Base-by-base conservation (phyloP, 768 basidiomycete species). In the Pluteus cervinus region DNA sequence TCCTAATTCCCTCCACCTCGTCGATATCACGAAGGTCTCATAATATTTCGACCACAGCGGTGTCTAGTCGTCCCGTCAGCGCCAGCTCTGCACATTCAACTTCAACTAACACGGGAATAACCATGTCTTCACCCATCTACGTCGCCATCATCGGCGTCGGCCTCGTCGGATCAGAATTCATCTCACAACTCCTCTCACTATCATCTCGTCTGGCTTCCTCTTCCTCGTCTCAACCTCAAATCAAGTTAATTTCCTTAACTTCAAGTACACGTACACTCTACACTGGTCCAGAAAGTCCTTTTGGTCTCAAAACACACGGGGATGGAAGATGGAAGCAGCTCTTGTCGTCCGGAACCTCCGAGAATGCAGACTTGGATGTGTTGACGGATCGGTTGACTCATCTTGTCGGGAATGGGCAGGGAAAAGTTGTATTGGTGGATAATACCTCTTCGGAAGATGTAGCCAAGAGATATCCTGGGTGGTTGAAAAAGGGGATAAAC, bases 101-200 rank as follows among this genome's bases (percentile, higher is more conserved):
- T n/a, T n/a, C n/a, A n/a, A n/a, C n/a, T n/a, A n/a, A n/a, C n/a
- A n/a, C n/a, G n/a, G n/a, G n/a, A n/a, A n/a, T n/a, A n/a, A n/a
- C n/a, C n/a, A n/a, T n/a, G n/a, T n/a, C n/a, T n/a, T n/a, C n/a
- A n/a, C 26, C 26, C 9, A 54, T 66, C 42, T 57, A 66, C 62
- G 78, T 97, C 37, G 89, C 89, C 29, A 71, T 96, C 46, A 71
- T 97, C 39, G 96, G 96, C 41, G 75, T 90, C 22, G 96, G 96
- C 3, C 85, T 94, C 36, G 96, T 99, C 17, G 96, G 96, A 20
- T 69, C 76, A 26, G 88, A 90, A 54, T 76, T 98, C 50, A 69
- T 98, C 57, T 60, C 71, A 28, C 96, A 98, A 60, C 71, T 97
- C 17, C 69, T 78, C 33, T 66, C 80, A n/a, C n/a, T n/a, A n/a